A percentile compares a stretch with the other conserved stretches of the same genome.
Conservation (phyloP, 148 eudicot genomes). For the Agrostemma githago region DNA sequence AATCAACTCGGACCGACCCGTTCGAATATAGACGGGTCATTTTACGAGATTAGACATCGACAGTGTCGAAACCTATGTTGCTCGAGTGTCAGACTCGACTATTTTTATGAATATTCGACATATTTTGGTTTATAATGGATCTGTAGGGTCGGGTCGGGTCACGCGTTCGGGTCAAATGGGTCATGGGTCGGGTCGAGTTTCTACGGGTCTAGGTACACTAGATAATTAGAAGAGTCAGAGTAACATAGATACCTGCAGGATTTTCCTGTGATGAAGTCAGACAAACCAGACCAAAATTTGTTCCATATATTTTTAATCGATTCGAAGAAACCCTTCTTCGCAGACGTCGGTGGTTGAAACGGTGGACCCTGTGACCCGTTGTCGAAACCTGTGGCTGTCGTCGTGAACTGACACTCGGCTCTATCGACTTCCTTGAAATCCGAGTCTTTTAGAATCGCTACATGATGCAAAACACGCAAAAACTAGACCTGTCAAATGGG, state of each 20-base stretch:
- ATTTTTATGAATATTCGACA: too few relatives aligned
- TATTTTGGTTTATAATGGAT: too few relatives aligned
- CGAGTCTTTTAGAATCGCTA: constrained; percentile 89
- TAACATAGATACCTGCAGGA: constrained; percentile 62
- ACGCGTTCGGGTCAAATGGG: too few relatives aligned
- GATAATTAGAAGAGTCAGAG: too few relatives aligned
- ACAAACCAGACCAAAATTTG: constrained; percentile 32
- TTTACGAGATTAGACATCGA: too few relatives aligned
- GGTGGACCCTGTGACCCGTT: constrained; percentile 38
- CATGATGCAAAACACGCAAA: constrained; percentile 15
- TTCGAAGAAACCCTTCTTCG: constrained; percentile 56
- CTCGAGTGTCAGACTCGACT: too few relatives aligned
- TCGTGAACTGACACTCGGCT: constrained; percentile 11
- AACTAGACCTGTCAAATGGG: too few relatives aligned
- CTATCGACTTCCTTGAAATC: constrained; percentile 70
- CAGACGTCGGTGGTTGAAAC: constrained; percentile 60
- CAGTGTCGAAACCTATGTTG: not conserved
- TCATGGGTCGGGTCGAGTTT: too few relatives aligned
- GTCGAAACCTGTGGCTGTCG: not conserved
- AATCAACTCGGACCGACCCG: too few relatives aligned
- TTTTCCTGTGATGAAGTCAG: constrained; percentile 73
- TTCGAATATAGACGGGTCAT: too few relatives aligned
- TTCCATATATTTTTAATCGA: constrained; percentile 61
- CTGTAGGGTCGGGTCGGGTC: too few relatives aligned
- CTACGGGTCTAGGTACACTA: too few relatives aligned